Evolutionary conservation across 2,329 filamentous ascomycete species (phyloP), one percentile per base, ranked within the genome.

Genomic region (Colletotrichum sp.): DNA sequence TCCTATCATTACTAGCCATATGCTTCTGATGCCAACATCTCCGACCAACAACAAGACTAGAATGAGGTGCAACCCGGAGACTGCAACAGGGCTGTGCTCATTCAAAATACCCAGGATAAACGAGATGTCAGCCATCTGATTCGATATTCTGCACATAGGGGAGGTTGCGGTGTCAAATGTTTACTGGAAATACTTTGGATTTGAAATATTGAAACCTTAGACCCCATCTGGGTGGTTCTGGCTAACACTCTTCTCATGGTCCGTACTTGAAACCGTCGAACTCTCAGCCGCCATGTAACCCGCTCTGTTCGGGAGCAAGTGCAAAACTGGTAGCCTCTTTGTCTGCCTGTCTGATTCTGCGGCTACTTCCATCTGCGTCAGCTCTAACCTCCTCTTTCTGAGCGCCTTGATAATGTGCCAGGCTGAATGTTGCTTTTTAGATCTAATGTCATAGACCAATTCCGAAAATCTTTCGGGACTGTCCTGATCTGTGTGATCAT

Each of bases 341-440:
- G 2, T 49, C 26, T 36, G 28, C 7, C 21, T 39, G 5, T 52
- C 36, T 10, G 8, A 6, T 15, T 30, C 55, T 5, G 3, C 24
- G 15, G 12, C 18, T 16, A 24, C 12, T 12, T 44, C 49, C 9
- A 32, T 24, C n/a, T 28, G 69, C 9, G 34, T 16, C 30, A 72
- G 57, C 1, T 57, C 44, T 12, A 67, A 24, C 18, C 69, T 39
- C 30, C 24, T 52, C 24, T 36, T 30, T n/a, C 59, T 36, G 2
- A 71, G 57, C 9, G 68, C 30, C 57, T 71, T 28, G 34, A 71
- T 71, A n/a, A 71, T 64, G 5, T 71, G 68, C 68, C 68, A 71
- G 13, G 30, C 57, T 3, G 68, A 64, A 24, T 52, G 34, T 3
- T 24, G 9, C 21, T 64, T 28, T 10, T 24, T 18, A 8, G 36